Evolutionary conservation across 768 basidiomycete species (phyloP), one percentile per base, ranked within the genome.

Genomic region (Zangia roseola): DNA sequence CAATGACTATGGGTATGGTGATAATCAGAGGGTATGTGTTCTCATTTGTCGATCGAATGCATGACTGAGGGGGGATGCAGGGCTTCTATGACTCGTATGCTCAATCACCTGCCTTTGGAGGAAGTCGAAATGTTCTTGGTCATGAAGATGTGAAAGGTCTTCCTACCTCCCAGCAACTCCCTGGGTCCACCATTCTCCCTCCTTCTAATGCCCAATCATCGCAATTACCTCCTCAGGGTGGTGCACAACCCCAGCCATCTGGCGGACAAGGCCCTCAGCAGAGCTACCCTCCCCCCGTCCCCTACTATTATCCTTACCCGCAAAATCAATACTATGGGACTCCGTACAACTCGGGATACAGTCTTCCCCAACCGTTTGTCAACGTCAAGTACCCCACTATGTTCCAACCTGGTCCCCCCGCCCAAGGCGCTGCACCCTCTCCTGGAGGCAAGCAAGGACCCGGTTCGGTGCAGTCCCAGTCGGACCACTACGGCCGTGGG

Each of bases 141-240:
- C 88, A 89, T 40, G 89, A 91, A 33, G 89, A 91, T 43, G 76
- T 84, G 55, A 91, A 91, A 65, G 80, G 80, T 35, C 71, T 88
- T 31, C 78, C 84, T 8, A 73, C 76, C 10, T 71, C 77, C 26
- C 84, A 84, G 56, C 79, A 76, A 50, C 80, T 82, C 54, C 78
- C 76, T 20, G 74, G 77, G 42, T 68, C 62, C 24, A 63, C 73
- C 1, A 74, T 74, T 5, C 71, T 83, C 13, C 78, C 83, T 3
- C 75, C 83, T 10, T 75, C 80, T 1, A 74, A 59, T 36, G 65
- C 77, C 1, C 84, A 83, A 49, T 69, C 77, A 4, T 76, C 82
- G 0, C 83, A 83, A 57, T 64, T 54, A 61, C 78, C 25, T 69
- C 77, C 46, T 74, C 84, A 67, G 59, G 69, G 71, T 30, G 63